Evolutionary conservation across 2,329 filamentous ascomycete species (phyloP).

Genomic region (Nemania diffusa): DNA sequence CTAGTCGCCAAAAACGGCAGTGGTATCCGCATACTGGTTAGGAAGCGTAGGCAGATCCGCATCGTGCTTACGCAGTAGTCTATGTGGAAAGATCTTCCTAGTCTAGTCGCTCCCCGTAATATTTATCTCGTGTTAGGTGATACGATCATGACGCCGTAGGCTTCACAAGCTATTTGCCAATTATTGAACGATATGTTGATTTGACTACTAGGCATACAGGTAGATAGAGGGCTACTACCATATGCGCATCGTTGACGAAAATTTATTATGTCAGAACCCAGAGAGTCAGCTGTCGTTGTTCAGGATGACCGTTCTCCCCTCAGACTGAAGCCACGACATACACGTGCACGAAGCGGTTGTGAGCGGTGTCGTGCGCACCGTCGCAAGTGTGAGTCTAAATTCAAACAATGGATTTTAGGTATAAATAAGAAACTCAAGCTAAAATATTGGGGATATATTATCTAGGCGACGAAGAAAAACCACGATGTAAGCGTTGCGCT

Average conservation of each 20-base stretch:
- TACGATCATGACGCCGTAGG: not conserved
- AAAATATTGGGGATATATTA: not conserved
- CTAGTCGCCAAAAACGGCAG: slow-evolving; percentile 8
- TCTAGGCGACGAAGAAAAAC: slow-evolving; percentile 37
- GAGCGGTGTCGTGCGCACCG: slow-evolving; percentile 40
- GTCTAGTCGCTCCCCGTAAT: not conserved
- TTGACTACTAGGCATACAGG: not conserved
- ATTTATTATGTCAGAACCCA: not conserved
- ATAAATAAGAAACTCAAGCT: slow-evolving; percentile 7
- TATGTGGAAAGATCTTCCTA: too few species aligned
- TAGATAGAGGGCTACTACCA: not conserved
- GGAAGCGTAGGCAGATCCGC: slow-evolving; percentile 26
- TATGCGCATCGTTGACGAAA: not conserved
- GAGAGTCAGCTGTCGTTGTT: not conserved
- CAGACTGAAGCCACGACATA: slow-evolving; percentile 24
- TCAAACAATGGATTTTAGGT: not conserved
- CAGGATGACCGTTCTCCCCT: not conserved
- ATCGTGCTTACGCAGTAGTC: not conserved
- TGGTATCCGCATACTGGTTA: slow-evolving; percentile 10
- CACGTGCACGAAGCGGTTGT: slow-evolving; percentile 37
- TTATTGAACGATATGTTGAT: not conserved
- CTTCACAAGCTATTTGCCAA: not conserved
- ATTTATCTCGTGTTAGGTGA: not conserved
- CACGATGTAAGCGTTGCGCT: slow-evolving; percentile 35
- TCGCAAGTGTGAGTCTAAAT: slow-evolving; percentile 37